Conservation (phyloP, 306 rosid genomes). For the Vicia sativa region DNA sequence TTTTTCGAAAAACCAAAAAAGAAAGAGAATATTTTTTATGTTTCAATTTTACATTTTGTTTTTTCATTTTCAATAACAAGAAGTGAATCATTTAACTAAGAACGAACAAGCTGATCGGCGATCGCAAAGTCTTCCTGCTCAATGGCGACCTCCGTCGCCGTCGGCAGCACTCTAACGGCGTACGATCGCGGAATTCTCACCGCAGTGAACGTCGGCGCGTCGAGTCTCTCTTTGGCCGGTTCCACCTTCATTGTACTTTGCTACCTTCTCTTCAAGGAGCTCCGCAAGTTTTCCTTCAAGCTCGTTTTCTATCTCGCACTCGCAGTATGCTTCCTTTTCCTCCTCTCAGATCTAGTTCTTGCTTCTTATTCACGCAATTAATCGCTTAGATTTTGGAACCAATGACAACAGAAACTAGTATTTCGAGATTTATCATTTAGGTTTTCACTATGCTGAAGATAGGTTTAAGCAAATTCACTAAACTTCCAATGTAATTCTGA, state of each 20-base stretch:
- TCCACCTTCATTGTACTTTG: constrained; percentile 91
- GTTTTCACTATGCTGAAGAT: too few relatives aligned
- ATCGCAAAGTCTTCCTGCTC: neutral
- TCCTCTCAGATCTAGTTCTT: constrained; percentile 30
- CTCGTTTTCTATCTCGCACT: constrained; percentile 97
- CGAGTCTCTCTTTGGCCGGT: constrained; percentile 86
- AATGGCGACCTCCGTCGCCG: constrained; percentile 57
- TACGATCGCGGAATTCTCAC: constrained; percentile 66
- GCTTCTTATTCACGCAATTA: too few relatives aligned
- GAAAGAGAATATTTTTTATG: neutral
- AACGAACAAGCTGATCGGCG: constrained; percentile 32
- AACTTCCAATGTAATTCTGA: constrained; percentile 5
- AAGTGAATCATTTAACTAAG: neutral
- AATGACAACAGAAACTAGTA: too few relatives aligned
- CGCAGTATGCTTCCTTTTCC: constrained; percentile 56
- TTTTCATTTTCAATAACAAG: neutral
- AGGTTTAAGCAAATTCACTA: constrained; percentile 3
- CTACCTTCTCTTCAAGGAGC: constrained; percentile 97
- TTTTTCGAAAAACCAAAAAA: neutral
- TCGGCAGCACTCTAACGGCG: constrained; percentile 56
- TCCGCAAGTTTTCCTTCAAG: constrained; percentile 98
- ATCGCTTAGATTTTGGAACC: too few relatives aligned
- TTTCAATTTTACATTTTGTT: neutral
- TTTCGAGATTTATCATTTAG: too few relatives aligned
- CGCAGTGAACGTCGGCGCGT: constrained; percentile 71